Evolutionary conservation across 768 basidiomycete species (phyloP).

Genomic region (Coprinopsis sp.): DNA sequence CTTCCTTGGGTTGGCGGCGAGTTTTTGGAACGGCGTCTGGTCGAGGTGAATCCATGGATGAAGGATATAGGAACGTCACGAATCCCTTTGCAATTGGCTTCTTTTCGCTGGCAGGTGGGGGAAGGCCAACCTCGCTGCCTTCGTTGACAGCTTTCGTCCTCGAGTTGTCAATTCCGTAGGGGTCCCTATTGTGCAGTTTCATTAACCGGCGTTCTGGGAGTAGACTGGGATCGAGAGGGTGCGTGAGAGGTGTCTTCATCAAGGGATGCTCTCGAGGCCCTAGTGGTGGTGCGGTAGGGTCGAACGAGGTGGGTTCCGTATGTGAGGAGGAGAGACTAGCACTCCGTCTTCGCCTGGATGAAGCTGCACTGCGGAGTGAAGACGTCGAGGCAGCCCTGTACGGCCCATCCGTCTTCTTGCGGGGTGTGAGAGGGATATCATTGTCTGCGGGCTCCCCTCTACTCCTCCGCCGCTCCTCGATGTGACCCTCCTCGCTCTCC

Average conservation of each 20-base stretch:
- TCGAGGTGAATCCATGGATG: background rate
- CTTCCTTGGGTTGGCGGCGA: constrained; percentile 1
- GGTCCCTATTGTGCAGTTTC: background rate
- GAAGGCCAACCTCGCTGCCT: background rate
- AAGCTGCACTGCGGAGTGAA: background rate
- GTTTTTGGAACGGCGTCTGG: background rate
- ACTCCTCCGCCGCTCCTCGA: background rate
- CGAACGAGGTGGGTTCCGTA: constrained; percentile 1
- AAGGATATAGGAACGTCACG: background rate
- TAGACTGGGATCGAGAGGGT: constrained; percentile 8
- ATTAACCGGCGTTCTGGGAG: constrained; percentile 1
- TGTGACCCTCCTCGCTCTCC: background rate
- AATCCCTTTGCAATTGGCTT: background rate
- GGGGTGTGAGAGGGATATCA: background rate
- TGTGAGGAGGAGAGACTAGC: background rate
- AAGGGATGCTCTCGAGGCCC: background rate
- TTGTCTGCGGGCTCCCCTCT: background rate
- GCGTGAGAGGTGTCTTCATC: constrained; percentile 2
- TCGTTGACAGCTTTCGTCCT: constrained; percentile 1
- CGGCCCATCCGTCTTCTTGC: background rate
- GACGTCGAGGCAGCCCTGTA: background rate
- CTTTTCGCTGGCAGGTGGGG: background rate
- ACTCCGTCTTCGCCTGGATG: background rate
- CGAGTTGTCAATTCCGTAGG: background rate
- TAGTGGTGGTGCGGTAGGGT: constrained; percentile 3